Percentiles rank a stretch among this genome's conserved stretches.
These are phyloP conservation scores for Calendula officinalis DNA, from an alignment of 129 eudicot species.

Conservation along the genomic window DNA sequence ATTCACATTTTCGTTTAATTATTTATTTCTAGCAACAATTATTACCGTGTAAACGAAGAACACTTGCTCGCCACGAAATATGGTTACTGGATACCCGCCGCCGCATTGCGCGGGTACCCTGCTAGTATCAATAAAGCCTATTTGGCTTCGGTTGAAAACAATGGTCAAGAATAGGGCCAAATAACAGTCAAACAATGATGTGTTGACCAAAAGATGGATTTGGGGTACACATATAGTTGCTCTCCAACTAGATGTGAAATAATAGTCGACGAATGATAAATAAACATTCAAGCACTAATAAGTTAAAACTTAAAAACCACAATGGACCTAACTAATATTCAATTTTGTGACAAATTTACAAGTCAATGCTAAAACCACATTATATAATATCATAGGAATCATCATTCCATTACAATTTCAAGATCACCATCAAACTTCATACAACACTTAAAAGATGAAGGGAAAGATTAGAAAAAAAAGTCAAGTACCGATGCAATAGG, in stretches of 20 bases:
- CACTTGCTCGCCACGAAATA: too few species aligned
- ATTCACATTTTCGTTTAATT: too few species aligned
- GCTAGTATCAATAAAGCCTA: not conserved
- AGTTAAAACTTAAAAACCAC: not conserved
- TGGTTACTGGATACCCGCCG: too few species aligned
- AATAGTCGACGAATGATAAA: slow-evolving; percentile 4
- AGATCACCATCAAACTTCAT: slow-evolving; percentile 2
- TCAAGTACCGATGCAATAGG: slow-evolving; percentile 11
- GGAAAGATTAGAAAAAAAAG: slow-evolving; percentile 8
- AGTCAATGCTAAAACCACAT: not conserved
- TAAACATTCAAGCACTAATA: slow-evolving; percentile 13
- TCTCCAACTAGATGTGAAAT: slow-evolving; percentile 7
- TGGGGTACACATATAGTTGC: not conserved
- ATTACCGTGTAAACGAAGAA: too few species aligned
- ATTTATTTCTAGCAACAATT: too few species aligned
- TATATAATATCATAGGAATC: slow-evolving; percentile 4
- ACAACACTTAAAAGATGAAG: slow-evolving; percentile 14
- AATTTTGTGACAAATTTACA: not conserved
- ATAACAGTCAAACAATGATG: slow-evolving; percentile 6
- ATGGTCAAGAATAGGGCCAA: slow-evolving; percentile 1
- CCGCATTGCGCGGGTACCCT: too few species aligned
- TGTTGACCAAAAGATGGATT: not conserved
- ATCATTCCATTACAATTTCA: not conserved
- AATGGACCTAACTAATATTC: too few species aligned
- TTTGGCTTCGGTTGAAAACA: not conserved